Evolutionary conservation across 1,139 yeast genomes (phyloP).

Genomic region (Candida sojae): DNA sequence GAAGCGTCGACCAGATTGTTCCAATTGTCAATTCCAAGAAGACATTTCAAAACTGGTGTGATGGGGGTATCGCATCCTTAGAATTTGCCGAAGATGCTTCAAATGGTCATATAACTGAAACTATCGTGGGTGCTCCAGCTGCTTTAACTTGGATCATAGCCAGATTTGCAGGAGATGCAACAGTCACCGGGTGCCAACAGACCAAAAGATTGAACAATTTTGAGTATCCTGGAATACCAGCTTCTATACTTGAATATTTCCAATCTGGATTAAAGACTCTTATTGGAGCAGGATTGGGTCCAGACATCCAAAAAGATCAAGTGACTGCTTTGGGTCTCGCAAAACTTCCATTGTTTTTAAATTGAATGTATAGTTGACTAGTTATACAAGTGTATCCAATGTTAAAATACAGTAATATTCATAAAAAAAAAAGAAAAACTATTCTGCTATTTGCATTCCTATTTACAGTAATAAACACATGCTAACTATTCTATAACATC

Average conservation of each 20-base stretch:
- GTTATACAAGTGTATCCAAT: too few species aligned
- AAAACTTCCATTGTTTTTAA: background rate
- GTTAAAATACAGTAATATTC: background rate
- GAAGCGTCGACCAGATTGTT: constrained; percentile 27
- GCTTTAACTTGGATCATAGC: constrained; percentile 26
- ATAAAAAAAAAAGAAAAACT: background rate
- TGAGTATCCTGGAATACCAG: constrained; percentile 19
- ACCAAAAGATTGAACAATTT: constrained; percentile 24
- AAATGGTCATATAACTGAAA: constrained; percentile 28
- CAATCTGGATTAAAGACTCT: constrained; percentile 2
- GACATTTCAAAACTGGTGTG: constrained; percentile 31
- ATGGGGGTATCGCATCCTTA: constrained; percentile 25
- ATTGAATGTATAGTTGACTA: background rate
- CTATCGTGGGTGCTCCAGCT: constrained; percentile 28
- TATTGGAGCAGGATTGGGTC: constrained; percentile 5
- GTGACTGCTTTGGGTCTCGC: background rate
- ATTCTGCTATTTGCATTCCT: background rate
- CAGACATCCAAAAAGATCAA: constrained; percentile 2
- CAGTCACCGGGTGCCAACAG: constrained; percentile 30
- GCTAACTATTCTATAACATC: background rate
- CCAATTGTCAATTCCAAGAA: constrained; percentile 24
- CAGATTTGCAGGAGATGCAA: constrained; percentile 19
- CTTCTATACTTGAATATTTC: constrained; percentile 7
- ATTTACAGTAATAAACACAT: constrained; percentile 1
- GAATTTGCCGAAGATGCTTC: constrained; percentile 25